Percentiles rank a stretch among this genome's conserved stretches.
Evolutionary conservation across 148 eudicot genomes (phyloP).

Genomic region (Rhododendron vialii): DNA sequence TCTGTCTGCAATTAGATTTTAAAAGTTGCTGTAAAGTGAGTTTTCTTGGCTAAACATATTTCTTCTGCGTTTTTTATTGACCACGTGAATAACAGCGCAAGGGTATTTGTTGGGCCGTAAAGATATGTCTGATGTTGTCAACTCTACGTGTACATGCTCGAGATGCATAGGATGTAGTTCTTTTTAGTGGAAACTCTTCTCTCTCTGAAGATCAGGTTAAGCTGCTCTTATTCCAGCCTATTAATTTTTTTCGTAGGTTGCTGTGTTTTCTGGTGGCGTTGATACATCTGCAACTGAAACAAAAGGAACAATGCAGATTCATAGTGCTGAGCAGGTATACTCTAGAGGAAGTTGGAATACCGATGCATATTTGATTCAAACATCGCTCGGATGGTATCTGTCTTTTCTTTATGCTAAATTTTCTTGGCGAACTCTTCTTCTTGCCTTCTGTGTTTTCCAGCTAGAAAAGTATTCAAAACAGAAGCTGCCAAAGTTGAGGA

Average conservation of each 20-base stretch:
- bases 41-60: background rate
- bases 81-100: background rate
- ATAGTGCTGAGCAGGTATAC: slow-evolving; percentile 88
- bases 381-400: background rate
- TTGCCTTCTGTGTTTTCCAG: slow-evolving; percentile 32
- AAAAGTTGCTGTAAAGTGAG: background rate
- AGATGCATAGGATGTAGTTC: background rate
- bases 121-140: background rate
- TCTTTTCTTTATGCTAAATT: background rate
- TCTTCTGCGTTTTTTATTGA: background rate
- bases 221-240: background rate
- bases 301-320: slow-evolving; percentile 92
- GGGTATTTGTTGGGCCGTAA: background rate
- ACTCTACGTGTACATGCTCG: background rate
- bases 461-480: slow-evolving; percentile 89
- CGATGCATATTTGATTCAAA: background rate
- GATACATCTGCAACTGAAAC: slow-evolving; percentile 97
- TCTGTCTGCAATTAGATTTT: background rate
- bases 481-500: slow-evolving; percentile 97
- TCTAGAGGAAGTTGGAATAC: background rate
- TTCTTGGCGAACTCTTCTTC: background rate
- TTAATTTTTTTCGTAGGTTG: slow-evolving; percentile 45
- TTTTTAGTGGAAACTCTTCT: background rate
- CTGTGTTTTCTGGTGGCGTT: slow-evolving; percentile 79
- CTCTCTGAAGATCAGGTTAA: background rate